These are phyloP conservation scores for Moesziomyces globuligerus DNA, from an alignment of 1,284 basidiomycete genomes.

Conservation along the genomic window DNA sequence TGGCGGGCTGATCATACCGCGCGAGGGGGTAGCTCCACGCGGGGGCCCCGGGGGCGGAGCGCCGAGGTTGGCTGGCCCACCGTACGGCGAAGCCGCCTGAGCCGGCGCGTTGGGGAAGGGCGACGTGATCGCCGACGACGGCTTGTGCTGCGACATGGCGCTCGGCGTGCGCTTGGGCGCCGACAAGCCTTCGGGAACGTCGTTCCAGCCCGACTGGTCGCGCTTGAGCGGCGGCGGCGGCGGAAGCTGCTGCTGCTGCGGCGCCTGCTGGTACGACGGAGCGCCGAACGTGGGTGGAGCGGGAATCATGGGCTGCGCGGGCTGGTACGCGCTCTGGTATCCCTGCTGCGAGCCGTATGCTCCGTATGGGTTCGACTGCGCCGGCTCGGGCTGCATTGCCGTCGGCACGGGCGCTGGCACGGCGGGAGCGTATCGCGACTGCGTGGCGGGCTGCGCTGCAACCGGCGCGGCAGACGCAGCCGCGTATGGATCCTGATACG, in stretches of 20 bases:
- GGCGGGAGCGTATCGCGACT: constrained; percentile 70
- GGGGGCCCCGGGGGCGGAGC: constrained; percentile 64
- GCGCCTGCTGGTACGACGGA: constrained; percentile 34
- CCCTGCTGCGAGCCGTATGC: constrained; percentile 28
- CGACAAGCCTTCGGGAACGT: constrained; percentile 73
- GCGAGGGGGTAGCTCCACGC: constrained; percentile 53
- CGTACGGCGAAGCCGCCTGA: constrained; percentile 38
- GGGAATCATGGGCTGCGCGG: constrained; percentile 57
- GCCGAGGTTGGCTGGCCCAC: constrained; percentile 31
- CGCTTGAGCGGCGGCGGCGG: constrained; percentile 72
- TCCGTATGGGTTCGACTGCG: constrained; percentile 31
- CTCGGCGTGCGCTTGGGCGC: constrained; percentile 64
- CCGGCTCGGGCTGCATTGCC: constrained; percentile 26
- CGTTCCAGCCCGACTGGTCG: constrained; percentile 88
- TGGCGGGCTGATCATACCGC: constrained; percentile 68
- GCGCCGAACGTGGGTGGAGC: constrained; percentile 68
- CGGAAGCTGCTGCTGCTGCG: constrained; percentile 51
- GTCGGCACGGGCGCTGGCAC: constrained; percentile 43
- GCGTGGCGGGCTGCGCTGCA: constrained; percentile 52
- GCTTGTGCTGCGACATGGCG: constrained; percentile 52
- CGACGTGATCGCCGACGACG: constrained; percentile 74
- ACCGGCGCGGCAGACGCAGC: constrained; percentile 67
- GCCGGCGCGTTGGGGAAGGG: constrained; percentile 81
- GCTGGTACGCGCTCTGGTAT: constrained; percentile 67
- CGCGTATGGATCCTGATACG: constrained; percentile 37